A percentile compares a stretch with the other conserved stretches of the same genome.
Conservation (phyloP, 495 filamentous ascomycete genomes). For the Annulohypoxylon moriforme region DNA sequence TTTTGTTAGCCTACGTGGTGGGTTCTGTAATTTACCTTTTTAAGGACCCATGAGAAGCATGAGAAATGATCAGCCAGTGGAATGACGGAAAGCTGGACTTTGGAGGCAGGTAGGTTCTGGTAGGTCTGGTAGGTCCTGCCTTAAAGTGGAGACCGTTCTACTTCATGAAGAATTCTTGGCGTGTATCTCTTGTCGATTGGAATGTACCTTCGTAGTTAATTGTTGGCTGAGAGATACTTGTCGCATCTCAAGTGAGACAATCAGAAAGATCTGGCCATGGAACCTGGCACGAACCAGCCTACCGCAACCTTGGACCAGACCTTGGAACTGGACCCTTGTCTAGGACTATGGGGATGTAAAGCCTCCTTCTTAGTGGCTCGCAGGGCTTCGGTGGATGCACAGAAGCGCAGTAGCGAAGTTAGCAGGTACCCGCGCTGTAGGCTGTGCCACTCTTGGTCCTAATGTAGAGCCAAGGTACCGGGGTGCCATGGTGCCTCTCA, state of each 20-base stretch:
- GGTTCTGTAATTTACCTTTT: slow-evolving; percentile 42
- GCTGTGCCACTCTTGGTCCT: slow-evolving; percentile 25
- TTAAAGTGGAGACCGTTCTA: slow-evolving; percentile 18
- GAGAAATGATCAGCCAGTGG: slow-evolving; percentile 16
- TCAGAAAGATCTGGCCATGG: slow-evolving; percentile 25
- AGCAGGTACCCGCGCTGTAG: slow-evolving; percentile 10
- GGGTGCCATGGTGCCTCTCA: not conserved
- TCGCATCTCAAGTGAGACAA: slow-evolving; percentile 28
- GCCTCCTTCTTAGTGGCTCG: slow-evolving; percentile 32
- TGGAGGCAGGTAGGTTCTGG: slow-evolving; percentile 27
- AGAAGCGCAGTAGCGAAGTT: not conserved
- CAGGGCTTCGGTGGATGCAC: not conserved
- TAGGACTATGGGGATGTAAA: slow-evolving; percentile 33
- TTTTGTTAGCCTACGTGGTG: slow-evolving; percentile 13
- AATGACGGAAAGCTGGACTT: slow-evolving; percentile 14
- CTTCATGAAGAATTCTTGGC: slow-evolving; percentile 29
- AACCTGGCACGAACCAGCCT: slow-evolving; percentile 26
- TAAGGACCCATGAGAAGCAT: slow-evolving; percentile 10
- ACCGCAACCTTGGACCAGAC: slow-evolving; percentile 12
- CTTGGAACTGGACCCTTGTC: slow-evolving; percentile 12
- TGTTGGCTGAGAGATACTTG: slow-evolving; percentile 15
- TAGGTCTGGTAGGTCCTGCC: too few species aligned
- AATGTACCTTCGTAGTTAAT: slow-evolving; percentile 20
- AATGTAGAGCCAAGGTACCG: not conserved
- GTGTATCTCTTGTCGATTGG: slow-evolving; percentile 8